Base-by-base conservation (phyloP, 306 rosid species). In the Styphnolobium japonicum region DNA sequence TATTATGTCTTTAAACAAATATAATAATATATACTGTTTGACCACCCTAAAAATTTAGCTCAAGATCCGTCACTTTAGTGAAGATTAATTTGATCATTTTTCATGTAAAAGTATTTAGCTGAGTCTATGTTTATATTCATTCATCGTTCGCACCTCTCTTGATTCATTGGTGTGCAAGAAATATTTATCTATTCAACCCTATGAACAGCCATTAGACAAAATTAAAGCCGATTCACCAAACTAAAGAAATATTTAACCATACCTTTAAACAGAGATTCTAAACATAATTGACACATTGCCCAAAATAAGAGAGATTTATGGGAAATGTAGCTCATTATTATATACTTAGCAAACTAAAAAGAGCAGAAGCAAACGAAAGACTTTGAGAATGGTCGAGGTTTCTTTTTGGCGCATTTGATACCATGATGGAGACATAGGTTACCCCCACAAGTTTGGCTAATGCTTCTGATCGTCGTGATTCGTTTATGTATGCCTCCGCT, bases 401-500 rank as follows among this genome's bases (percentile, higher is more conserved):
- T 49, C 61, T 43, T 56, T 56, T 67, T 82, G 51, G 79, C 55
- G 77, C 76, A 65, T 76, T 76, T 70, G 85, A 55, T 69, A 7
- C 77, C 64, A 27, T 43, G 22, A 48, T 10, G 80, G 89, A 80
- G 82, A 80, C 83, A 76, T 31, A 18, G 51, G 60, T 80, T 73
- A 52, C 67, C 80, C 80, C 88, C 82, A 81, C 65, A 27, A 16
- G 43, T 16, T 39, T 48, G 37, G 56, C 11, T 43, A 46, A 15
- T 74, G 80, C 61, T 34, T 69, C 15, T 45, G 29, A 34, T 52
- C 4, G 43, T 58, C 34, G 31, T 43, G 52, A 79, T 56, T 66
- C 48, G 10, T 7, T 11, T 45, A 7, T 51, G 25, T 21, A 69
- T 10, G 77, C 55, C 5, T 16, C 39, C 48, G 18, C 73, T 73